Percentiles rank a stretch among this genome's conserved stretches.
Conservation (phyloP, 306 rosid species). For the Mimosa pudica region DNA sequence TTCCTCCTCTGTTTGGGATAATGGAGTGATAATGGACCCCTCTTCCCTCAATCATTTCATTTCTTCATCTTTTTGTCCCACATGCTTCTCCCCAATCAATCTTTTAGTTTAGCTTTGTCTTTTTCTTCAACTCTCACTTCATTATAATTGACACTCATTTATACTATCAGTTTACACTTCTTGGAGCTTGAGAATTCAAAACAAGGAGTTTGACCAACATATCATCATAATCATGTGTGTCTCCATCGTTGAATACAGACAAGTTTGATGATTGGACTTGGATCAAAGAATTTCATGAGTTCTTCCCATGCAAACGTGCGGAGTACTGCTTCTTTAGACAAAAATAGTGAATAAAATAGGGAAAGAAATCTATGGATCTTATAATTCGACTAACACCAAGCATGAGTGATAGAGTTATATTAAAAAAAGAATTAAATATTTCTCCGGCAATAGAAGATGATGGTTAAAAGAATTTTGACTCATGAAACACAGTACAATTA, state of each 20-base stretch:
- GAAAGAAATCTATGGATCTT: too few relatives aligned
- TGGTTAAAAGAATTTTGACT: too few relatives aligned
- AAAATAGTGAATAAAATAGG: too few relatives aligned
- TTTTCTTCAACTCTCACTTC: not conserved
- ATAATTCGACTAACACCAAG: too few relatives aligned
- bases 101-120: not conserved
- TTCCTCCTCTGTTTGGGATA: constrained; percentile 5
- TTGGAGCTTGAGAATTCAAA: not conserved
- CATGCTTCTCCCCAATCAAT: constrained; percentile 14
- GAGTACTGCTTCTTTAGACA: not conserved
- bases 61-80: constrained; percentile 21
- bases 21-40: constrained; percentile 1
- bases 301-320: not conserved
- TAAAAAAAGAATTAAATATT: too few relatives aligned
- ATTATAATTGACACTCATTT: not conserved
- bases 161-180: not conserved
- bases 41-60: constrained; percentile 13
- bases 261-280: not conserved
- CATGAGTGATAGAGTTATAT: too few relatives aligned
- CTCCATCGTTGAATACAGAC: too few relatives aligned
- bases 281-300: not conserved
- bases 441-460: too few relatives aligned
- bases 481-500: too few relatives aligned
- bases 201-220: not conserved
- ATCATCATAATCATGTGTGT: not conserved